Base-by-base conservation (phyloP, 805 yeast genomes). In the Naumovozyma castellii region DNA sequence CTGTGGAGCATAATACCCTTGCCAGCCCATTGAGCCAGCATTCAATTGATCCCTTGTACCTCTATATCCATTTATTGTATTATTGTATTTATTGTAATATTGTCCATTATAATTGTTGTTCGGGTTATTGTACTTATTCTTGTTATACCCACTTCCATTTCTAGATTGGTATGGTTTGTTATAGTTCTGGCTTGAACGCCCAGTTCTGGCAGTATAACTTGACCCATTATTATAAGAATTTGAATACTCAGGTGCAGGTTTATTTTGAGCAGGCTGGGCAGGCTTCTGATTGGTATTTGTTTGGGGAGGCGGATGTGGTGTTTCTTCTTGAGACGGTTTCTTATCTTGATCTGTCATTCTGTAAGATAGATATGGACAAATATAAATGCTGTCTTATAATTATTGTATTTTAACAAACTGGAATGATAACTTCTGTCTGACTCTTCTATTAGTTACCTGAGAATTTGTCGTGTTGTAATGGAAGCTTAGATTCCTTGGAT, bases 1-100 rank as follows among this genome's bases (percentile, higher is more conserved):
- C n/a, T 45, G 54, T 13, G 49, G 44, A n/a, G 44, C 40, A 42
- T 50, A 51, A 36, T 50, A 51, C 8, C 49, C 48, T 17, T 50
- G 47, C 60, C 60, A 56, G 19, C 46, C 56, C 52, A 53, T 31
- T 37, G 31, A 14, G 14, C 19, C 35, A 33, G 32, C 32, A 29
- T 15, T 22, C 31, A 30, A 13, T 29, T 29, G 32, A 12, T 29
- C 32, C 13, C 15, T 9, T 12, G 32, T 29, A 13, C 5, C 14
- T 12, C 15, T 29, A 29, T 29, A 29, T 8, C 15, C 15, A 22
- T 22, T 22, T 22, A 10, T 36, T 8, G 27, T 20, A 16, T 22
- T 41, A 25, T 38, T 38, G 14, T 40, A 34, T 34, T 22, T 39
- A 15, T 36, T 20, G 19, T 39, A 29, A 13, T 29, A 29, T n/a